Conservation (phyloP, 768 basidiomycete genomes). For the Scleroderma citrinum region DNA sequence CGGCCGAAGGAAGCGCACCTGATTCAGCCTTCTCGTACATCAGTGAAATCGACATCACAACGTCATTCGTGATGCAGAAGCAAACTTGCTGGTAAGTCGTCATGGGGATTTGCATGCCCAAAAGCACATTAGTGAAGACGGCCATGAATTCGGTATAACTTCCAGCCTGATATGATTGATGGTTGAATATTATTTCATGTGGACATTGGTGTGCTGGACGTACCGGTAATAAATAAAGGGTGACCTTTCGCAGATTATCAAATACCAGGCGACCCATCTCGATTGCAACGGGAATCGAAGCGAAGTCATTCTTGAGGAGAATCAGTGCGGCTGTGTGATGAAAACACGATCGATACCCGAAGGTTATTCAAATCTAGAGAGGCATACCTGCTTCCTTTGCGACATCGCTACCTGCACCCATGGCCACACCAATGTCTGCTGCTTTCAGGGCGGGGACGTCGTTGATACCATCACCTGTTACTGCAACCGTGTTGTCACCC, state of each 20-base stretch:
- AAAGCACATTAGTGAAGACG: conserved; percentile 49
- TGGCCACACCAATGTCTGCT: conserved; percentile 51
- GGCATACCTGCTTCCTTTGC: conserved; percentile 55
- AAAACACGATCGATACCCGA: too few relatives aligned
- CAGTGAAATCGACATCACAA: conserved; percentile 45
- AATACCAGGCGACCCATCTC: conserved; percentile 55
- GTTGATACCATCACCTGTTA: conserved; percentile 54
- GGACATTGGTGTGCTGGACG: too few relatives aligned
- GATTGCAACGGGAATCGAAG: conserved; percentile 52
- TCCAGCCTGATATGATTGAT: conserved; percentile 32
- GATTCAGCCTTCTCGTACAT: conserved; percentile 49
- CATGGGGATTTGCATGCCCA: conserved; percentile 55
- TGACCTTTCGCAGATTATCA: conserved; percentile 52
- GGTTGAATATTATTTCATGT: too few relatives aligned
- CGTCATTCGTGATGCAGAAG: conserved; percentile 50
- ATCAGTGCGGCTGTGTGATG: conserved; percentile 46
- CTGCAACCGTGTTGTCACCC: conserved; percentile 45
- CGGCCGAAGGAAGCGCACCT: too few relatives aligned
- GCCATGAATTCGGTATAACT: conserved; percentile 55
- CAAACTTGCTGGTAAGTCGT: conserved; percentile 51
- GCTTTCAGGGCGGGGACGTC: conserved; percentile 47
- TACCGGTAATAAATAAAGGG: conserved; percentile 40
- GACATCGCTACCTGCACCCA: conserved; percentile 45
- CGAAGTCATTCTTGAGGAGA: conserved; percentile 53
- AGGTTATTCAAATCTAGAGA: too few relatives aligned